Percentiles rank a stretch among this genome's conserved stretches.
Conservation (phyloP, 148 eudicot species). For the Vaccinium darrowii region DNA sequence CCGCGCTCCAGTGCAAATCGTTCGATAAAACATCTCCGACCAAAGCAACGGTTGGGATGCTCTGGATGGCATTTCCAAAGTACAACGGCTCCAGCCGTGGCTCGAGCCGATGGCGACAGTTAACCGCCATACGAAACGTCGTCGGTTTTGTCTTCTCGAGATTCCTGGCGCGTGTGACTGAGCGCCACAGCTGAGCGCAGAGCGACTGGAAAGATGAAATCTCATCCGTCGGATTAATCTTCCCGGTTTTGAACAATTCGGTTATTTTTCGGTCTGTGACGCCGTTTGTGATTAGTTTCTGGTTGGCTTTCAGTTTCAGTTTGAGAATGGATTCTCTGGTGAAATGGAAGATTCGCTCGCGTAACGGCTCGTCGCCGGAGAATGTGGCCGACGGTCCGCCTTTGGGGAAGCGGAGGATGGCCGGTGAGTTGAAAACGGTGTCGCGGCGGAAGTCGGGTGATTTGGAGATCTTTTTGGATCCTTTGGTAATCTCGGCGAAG, state of each 20-base stretch:
- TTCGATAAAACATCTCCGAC: conserved; percentile 47
- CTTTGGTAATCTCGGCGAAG: conserved; percentile 43
- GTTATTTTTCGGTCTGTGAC: conserved; percentile 21
- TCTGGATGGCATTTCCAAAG: conserved; percentile 71
- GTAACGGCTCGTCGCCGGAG: conserved; percentile 43
- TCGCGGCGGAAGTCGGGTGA: conserved; percentile 42
- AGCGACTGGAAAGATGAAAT: conserved; percentile 74
- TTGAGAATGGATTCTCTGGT: conserved; percentile 40
- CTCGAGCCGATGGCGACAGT: conserved; percentile 51
- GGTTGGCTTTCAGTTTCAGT: conserved; percentile 54
- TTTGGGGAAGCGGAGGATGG: conserved; percentile 36
- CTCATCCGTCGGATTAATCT: conserved; percentile 23
- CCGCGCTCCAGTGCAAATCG: conserved; percentile 42
- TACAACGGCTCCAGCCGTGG: conserved; percentile 52
- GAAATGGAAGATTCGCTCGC: conserved; percentile 68
- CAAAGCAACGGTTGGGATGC: conserved; percentile 37
- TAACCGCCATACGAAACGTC: conserved; percentile 51
- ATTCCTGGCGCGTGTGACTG: conserved; percentile 58
- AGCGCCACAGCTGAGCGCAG: conserved; percentile 60
- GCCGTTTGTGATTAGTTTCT: neutral
- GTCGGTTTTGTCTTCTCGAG: conserved; percentile 38
- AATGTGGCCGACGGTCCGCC: conserved; percentile 56
- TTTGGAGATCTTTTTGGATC: conserved; percentile 27
- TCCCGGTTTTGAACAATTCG: conserved; percentile 8
- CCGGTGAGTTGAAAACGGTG: conserved; percentile 45